phyloP scores from a whole-genome alignment of 2,329 filamentous ascomycete genomes.

The Stylonectria norvegica region DNA sequence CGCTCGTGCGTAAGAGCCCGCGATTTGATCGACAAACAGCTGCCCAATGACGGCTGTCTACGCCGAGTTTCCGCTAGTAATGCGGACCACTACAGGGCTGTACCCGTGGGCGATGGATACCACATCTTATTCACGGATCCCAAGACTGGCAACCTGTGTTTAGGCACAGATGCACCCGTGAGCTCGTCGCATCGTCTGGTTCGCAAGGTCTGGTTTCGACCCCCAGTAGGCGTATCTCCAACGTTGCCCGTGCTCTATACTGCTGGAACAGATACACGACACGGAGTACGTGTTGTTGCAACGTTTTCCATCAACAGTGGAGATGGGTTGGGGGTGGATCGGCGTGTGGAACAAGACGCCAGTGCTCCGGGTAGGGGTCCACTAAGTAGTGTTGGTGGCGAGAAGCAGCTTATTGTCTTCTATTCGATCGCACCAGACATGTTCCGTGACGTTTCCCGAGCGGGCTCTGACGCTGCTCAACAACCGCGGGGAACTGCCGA shows the following conservation, averaged over 20 bases:
- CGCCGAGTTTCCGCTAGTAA: constrained; percentile 38
- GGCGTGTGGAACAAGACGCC: not conserved
- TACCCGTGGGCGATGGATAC: constrained; percentile 62
- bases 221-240: constrained; percentile 27
- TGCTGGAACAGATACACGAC: constrained; percentile 52
- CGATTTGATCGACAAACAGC: constrained; percentile 13
- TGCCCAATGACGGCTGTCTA: constrained; percentile 9
- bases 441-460: constrained; percentile 38
- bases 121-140: constrained; percentile 66
- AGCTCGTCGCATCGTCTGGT: constrained; percentile 49
- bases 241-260: constrained; percentile 50
- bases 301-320: constrained; percentile 42
- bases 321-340: constrained; percentile 1
- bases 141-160: constrained; percentile 49
- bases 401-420: constrained; percentile 47
- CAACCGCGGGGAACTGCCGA: constrained; percentile 2
- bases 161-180: constrained; percentile 60
- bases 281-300: constrained; percentile 57
- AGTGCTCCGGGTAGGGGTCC: not conserved
- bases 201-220: constrained; percentile 55
- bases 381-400: not conserved
- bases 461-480: constrained; percentile 4
- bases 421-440: constrained; percentile 60
- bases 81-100: constrained; percentile 59
- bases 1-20: constrained; percentile 11